Conservation (phyloP, 2,329 filamentous ascomycete species). For the Penicillium digitatum region DNA sequence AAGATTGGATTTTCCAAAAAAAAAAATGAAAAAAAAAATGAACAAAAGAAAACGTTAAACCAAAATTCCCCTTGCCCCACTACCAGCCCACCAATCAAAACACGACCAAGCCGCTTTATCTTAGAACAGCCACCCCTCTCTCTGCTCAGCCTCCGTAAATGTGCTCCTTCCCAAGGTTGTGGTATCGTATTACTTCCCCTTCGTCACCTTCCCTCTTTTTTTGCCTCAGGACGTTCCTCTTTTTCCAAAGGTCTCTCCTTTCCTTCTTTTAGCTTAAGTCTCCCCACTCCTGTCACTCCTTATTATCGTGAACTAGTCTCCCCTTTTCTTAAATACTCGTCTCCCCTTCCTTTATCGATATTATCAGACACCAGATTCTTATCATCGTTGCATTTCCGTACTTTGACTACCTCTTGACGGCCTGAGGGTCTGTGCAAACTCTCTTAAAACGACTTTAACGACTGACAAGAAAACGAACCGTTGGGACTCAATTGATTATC, state of each 20-base stretch:
- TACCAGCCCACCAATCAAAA: not conserved
- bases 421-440: not conserved
- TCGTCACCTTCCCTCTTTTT: conserved; percentile 20
- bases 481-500: not conserved
- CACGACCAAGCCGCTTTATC: not conserved
- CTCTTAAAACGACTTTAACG: conserved; percentile 1
- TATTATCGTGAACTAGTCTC: conserved; percentile 17
- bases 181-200: conserved; percentile 4
- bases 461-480: not conserved
- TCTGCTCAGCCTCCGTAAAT: conserved; percentile 5
- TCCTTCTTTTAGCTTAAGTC: conserved; percentile 18
- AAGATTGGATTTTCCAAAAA: not conserved
- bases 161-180: not conserved
- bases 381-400: not conserved
- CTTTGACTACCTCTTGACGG: not conserved
- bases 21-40: not conserved
- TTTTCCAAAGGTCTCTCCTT: conserved; percentile 12
- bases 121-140: conserved; percentile 1
- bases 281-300: conserved; percentile 23
- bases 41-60: not conserved
- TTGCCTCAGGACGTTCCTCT: conserved; percentile 24
- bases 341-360: not conserved
- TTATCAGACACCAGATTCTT: not conserved
- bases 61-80: conserved; percentile 1
- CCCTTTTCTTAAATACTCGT: conserved; percentile 8